Evolutionary conservation across 257 asterid species (phyloP).

Genomic region (Solanum bulbocastanum): DNA sequence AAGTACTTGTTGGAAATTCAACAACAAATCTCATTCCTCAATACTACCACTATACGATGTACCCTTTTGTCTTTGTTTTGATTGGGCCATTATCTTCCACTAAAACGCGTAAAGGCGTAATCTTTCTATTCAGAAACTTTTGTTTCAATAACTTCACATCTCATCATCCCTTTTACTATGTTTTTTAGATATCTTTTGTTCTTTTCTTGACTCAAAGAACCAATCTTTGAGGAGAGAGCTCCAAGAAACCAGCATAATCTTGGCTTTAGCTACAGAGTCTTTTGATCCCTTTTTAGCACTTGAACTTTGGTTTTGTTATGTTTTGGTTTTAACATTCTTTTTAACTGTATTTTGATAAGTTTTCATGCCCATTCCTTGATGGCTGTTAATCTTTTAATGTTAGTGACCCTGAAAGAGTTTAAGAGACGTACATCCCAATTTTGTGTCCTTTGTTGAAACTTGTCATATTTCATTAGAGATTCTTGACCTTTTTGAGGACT

Average conservation of each 20-base stretch:
- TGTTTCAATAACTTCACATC: not conserved
- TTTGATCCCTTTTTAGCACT: not conserved
- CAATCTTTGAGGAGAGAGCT: not conserved
- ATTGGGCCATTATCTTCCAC: not conserved
- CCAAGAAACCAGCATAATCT: conserved; percentile 3
- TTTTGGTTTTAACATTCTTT: not conserved
- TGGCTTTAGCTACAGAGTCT: not conserved
- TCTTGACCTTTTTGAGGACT: not conserved
- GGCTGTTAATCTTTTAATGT: not conserved
- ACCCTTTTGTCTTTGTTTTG: not conserved
- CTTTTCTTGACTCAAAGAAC: not conserved
- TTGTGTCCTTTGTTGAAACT: not conserved
- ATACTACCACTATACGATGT: not conserved
- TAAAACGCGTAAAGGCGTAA: conserved; percentile 10
- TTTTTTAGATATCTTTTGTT: not conserved
- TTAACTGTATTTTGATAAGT: not conserved
- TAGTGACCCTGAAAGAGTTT: not conserved
- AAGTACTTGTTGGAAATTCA: not conserved
- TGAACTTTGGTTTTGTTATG: not conserved
- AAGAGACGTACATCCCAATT: not conserved
- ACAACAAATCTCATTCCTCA: not conserved
- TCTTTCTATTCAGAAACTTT: not conserved
- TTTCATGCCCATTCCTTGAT: not conserved
- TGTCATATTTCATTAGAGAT: not conserved
- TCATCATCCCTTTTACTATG: not conserved